Percentiles rank a stretch among this genome's conserved stretches.
Evolutionary conservation across 2,329 filamentous ascomycete genomes (phyloP).

Genomic region (Pseudopithomyces maydicus): DNA sequence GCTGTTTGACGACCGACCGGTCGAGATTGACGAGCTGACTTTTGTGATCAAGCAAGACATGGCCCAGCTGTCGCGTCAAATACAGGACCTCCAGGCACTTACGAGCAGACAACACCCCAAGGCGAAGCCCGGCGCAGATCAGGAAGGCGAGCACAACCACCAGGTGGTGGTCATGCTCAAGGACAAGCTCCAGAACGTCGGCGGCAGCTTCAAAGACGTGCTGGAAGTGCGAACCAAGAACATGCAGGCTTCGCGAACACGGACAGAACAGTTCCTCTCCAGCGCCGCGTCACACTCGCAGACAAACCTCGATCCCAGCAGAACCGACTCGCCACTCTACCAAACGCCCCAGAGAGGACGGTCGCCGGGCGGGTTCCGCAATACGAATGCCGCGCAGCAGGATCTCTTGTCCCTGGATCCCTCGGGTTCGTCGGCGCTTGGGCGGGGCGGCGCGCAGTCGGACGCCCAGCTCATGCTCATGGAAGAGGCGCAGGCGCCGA

Average conservation of each 20-base stretch:
- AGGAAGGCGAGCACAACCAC: constrained; percentile 97
- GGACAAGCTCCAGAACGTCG: constrained; percentile 89
- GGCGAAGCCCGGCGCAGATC: constrained; percentile 58
- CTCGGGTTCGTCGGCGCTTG: constrained; percentile 52
- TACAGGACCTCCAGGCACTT: constrained; percentile 78
- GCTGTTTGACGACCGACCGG: constrained; percentile 93
- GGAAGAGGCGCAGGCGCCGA: constrained; percentile 86
- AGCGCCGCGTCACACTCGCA: constrained; percentile 80
- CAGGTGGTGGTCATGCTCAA: constrained; percentile 93
- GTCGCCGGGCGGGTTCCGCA: constrained; percentile 52
- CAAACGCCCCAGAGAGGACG: constrained; percentile 73
- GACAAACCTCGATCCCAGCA: constrained; percentile 62
- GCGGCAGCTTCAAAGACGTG: constrained; percentile 95
- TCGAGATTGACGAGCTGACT: constrained; percentile 96
- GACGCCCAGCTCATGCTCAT: constrained; percentile 86
- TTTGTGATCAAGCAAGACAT: constrained; percentile 98
- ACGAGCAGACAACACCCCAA: constrained; percentile 76
- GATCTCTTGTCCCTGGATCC: constrained; percentile 87
- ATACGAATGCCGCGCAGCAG: constrained; percentile 51
- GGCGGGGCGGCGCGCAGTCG: constrained; percentile 61
- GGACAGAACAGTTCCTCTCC: constrained; percentile 96
- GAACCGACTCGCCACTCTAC: constrained; percentile 86
- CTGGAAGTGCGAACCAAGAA: constrained; percentile 96
- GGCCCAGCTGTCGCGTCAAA: constrained; percentile 82
- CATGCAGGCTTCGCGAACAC: constrained; percentile 88